These are phyloP conservation scores for Cymbopogon flexuosus DNA, from an alignment of 202 grass and related monocot species.

Conservation along the genomic window DNA sequence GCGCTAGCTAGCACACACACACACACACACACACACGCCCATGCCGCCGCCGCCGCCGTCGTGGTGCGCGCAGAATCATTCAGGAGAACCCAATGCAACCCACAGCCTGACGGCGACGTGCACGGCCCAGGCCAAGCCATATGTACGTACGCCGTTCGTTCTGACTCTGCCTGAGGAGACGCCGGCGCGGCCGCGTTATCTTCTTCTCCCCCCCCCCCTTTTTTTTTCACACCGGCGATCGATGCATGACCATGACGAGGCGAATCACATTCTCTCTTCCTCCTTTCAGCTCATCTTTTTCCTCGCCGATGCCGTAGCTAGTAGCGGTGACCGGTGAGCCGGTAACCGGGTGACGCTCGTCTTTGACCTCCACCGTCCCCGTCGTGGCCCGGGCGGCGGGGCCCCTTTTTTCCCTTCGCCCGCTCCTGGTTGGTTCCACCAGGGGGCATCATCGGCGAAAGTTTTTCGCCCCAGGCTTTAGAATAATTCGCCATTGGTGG, in stretches of 20 bases:
- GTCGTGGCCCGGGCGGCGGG: too few relatives aligned
- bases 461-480: slow-evolving; percentile 16
- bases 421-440: neutral
- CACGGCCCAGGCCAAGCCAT: neutral
- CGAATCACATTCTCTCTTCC: slow-evolving; percentile 5
- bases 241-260: slow-evolving; percentile 16
- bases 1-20: neutral
- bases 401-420: too few relatives aligned
- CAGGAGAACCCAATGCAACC: too few relatives aligned
- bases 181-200: neutral
- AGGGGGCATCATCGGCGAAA: neutral
- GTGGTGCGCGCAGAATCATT: neutral
- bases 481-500: slow-evolving; percentile 29
- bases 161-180: too few relatives aligned
- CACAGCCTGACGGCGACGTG: slow-evolving; percentile 12
- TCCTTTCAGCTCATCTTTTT: neutral
- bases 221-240: neutral
- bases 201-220: too few relatives aligned
- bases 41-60: neutral
- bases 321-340: neutral
- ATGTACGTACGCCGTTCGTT: too few relatives aligned
- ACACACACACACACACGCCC: too few relatives aligned
- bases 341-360: neutral
- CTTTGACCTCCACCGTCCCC: neutral
- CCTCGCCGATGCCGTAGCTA: neutral